phyloP scores from a whole-genome alignment of 192 early-diverging fungal genomes.

The Backusella sp. region DNA sequence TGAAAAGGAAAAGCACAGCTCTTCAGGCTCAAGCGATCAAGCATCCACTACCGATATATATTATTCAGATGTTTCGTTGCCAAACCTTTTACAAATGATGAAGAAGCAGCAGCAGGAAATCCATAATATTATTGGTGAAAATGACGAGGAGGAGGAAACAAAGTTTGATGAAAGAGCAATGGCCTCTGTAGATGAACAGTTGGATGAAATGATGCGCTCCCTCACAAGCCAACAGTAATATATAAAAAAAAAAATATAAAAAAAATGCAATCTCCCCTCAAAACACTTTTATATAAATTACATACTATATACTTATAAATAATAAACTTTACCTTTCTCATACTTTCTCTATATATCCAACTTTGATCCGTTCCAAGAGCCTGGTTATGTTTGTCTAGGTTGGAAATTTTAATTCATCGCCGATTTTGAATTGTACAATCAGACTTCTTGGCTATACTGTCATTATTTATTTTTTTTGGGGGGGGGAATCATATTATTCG shows the following conservation, averaged over 20 bases:
- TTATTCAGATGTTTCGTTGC: neutral
- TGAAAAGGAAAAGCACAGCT: neutral
- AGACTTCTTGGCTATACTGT: too few species aligned
- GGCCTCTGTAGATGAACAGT: constrained; percentile 14
- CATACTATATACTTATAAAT: neutral
- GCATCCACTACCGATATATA: constrained; percentile 9
- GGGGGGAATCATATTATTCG: too few species aligned
- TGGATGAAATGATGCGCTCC: constrained; percentile 14
- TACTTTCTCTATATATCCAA: neutral
- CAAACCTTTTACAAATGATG: constrained; percentile 15
- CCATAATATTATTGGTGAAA: neutral
- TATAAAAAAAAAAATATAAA: neutral
- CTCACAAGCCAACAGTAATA: neutral
- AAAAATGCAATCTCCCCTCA: neutral
- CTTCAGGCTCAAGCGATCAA: neutral
- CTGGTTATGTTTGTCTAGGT: neutral
- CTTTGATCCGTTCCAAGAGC: too few species aligned
- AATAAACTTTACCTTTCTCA: neutral
- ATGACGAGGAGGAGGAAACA: neutral
- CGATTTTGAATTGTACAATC: neutral
- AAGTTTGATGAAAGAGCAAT: neutral
- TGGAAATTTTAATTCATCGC: neutral
- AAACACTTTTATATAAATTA: neutral
- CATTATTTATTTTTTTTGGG: too few species aligned
- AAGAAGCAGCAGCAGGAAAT: neutral